Base-by-base conservation (phyloP, 768 basidiomycete genomes). In the Suillus brevipes region DNA sequence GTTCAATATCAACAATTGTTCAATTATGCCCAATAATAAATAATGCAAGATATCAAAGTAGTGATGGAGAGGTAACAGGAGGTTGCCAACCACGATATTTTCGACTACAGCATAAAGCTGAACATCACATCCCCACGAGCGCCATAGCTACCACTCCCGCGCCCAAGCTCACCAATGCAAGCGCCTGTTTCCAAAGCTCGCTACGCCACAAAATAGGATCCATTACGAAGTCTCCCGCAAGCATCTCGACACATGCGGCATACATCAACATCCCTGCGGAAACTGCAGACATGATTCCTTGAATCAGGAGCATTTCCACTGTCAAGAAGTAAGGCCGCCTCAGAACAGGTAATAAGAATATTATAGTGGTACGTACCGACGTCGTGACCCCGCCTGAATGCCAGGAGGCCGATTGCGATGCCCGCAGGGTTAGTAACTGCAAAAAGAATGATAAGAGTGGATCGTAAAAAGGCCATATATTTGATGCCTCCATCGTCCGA, bases 241-340 rank as follows among this genome's bases (percentile, higher is more conserved):
- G 84, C 89, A 94, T 94, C 81, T 94, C 92, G 8, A 94, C 91
- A 12, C 88, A 90, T 13, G 89, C 85, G 0, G 89, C 92, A 70
- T 93, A 94, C 53, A 89, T 92, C 58, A 94, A 83, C 89, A 94
- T 87, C 4, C 92, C 91, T 0, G 91, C 90, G 0, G 89, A 91
- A 38, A 92, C 80, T n/a, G 90, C 90, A 8, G 87, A 89, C 88
- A 93, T 88, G 52, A 93, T 71, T 25, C 92, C 92, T 72, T 90
- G 88, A 1, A 82, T 81, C 18, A 90, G 80, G 43, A 80, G 76
- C 73, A 88, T 78, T n/a, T 79, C 78, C 12, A 79, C 84, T 84
- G 69, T 13, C 23, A 14, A 34, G 53, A 16, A 12, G 37, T 28
- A 60, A 50, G 59, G 37, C 56, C 45, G 43, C 9, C 40, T 56